Evolutionary conservation across 768 basidiomycete genomes (phyloP).

Genomic region (Pulveroboletus ravenelii): DNA sequence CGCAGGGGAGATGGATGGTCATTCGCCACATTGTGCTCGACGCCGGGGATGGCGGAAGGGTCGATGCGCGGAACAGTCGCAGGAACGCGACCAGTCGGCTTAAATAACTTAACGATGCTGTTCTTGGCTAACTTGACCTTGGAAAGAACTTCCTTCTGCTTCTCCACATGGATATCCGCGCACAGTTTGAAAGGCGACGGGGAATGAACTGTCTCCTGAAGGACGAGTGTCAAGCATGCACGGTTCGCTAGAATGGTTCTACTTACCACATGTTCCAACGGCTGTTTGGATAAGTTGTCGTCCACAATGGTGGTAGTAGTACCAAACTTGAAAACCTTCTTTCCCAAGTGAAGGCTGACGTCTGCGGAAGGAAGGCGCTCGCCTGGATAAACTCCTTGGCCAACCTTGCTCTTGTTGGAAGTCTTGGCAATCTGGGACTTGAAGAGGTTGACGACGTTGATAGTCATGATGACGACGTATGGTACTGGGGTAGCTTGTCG

Average conservation of each 20-base stretch:
- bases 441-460: slow-evolving; percentile 11
- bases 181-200: not conserved
- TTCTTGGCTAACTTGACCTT: slow-evolving; percentile 12
- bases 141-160: slow-evolving; percentile 7
- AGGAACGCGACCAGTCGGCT: not conserved
- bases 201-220: not conserved
- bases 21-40: not conserved
- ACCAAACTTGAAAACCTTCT: slow-evolving; percentile 9
- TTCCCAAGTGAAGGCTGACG: not conserved
- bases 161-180: not conserved
- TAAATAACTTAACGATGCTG: slow-evolving; percentile 16
- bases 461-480: slow-evolving; percentile 9
- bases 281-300: not conserved
- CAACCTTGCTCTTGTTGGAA: slow-evolving; percentile 2
- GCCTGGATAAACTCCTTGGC: not conserved
- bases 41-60: not conserved
- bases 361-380: not conserved
- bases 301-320: not conserved
- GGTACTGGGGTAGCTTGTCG: not conserved
- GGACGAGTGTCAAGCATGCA: not conserved
- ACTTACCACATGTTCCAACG: slow-evolving; percentile 7
- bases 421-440: slow-evolving; percentile 6
- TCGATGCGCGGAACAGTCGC: not conserved
- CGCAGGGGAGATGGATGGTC: not conserved
- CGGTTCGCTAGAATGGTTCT: not conserved